Evolutionary conservation across 371 early-diverging fungal species (phyloP), one percentile per base, ranked within the genome.

Genomic region (Mucor piriformis): DNA sequence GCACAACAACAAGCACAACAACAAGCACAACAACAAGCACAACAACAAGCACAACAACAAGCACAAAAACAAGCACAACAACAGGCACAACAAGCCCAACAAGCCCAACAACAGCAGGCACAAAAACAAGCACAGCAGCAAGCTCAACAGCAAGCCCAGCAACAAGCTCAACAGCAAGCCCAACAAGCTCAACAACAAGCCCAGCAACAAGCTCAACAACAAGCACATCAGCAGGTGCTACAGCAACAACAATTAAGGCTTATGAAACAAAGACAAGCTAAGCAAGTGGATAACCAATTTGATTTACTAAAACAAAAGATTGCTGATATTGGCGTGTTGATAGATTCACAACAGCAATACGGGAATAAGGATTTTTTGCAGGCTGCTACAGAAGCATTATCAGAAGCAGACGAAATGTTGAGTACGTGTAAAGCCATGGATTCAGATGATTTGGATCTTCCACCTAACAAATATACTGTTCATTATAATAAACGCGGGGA

Each of bases 401-500:
- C 73, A 8, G 61, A 59, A 12, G 80, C 74, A 23, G 63, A 74
- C 10, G 80, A 76, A 32, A 74, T 79, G 74, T 25, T 79, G 34
- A 43, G 37, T 3, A 74, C 80, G 1, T 79, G 76, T 50, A 63
- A 59, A 48, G 46, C 63, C 2, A 52, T 33, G 6, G 79, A 75
- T 37, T 23, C 49, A 6, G 38, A 50, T 15, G 61, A 59, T 34
- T 38, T 50, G 27, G 24, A 25, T 25, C 29, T 50, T 40, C 54
- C 59, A 58, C 53, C 54, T 16, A 77, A 70, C 61, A 75, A 78
- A 55, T 78, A 73, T 71, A 74, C 73, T 63, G 59, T 67, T 7
- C 70, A 73, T 59, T 78, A 69, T 53, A 74, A 67, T 40, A 67
- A 67, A 54, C 57, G 53, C 25, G 67, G 56, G 18, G 62, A 66